These are phyloP conservation scores for Ophiostoma angusticollis DNA, from an alignment of 2,329 filamentous ascomycete genomes.

Conservation along the genomic window DNA sequence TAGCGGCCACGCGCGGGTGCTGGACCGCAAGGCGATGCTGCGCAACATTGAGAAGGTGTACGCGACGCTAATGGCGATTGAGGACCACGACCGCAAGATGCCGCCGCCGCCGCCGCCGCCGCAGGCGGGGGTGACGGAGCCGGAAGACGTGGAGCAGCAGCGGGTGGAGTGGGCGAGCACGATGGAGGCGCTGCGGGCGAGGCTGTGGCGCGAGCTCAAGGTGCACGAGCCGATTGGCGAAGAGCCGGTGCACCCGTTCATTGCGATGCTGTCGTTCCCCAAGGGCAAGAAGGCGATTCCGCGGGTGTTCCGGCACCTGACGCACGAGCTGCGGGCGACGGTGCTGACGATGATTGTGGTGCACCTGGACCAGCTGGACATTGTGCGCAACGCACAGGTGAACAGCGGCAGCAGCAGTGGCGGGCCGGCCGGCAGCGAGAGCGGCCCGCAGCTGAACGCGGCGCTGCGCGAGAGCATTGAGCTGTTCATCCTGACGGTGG, in stretches of 20 bases:
- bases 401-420: constrained; percentile 58
- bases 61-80: constrained; percentile 76
- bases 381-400: constrained; percentile 70
- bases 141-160: constrained; percentile 52
- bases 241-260: constrained; percentile 79
- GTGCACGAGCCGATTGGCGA: constrained; percentile 81
- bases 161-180: constrained; percentile 71
- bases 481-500: constrained; percentile 74
- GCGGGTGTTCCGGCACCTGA: constrained; percentile 86
- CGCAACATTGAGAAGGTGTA: constrained; percentile 85
- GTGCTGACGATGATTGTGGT: constrained; percentile 93
- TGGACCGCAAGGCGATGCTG: constrained; percentile 71
- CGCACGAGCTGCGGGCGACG: constrained; percentile 83
- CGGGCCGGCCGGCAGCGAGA: not conserved
- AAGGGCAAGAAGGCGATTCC: constrained; percentile 96
- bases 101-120: too few species aligned
- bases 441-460: constrained; percentile 45
- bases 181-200: constrained; percentile 57
- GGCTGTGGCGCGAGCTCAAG: constrained; percentile 77
- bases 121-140: constrained; percentile 51
- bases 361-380: constrained; percentile 82
- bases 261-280: constrained; percentile 82
- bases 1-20: constrained; percentile 28
- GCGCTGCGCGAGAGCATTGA: constrained; percentile 84
- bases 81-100: constrained; percentile 78